Conservation (phyloP, 2,329 filamentous ascomycete genomes). For the Fusarium nurragi region DNA sequence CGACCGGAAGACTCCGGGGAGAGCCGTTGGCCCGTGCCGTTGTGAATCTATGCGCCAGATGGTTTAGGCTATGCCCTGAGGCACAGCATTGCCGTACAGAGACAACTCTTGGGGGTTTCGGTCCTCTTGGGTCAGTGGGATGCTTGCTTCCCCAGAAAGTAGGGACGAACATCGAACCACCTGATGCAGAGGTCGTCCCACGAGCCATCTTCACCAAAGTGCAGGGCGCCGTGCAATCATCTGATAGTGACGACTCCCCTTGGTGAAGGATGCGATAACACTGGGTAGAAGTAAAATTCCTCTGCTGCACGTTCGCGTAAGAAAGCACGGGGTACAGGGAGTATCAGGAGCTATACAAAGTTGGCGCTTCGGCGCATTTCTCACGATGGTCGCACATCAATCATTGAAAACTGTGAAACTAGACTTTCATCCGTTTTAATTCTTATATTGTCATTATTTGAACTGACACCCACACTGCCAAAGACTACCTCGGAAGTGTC, state of each 20-base stretch:
- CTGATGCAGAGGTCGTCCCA: slow-evolving; percentile 40
- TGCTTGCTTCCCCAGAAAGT: slow-evolving; percentile 38
- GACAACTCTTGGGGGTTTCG: slow-evolving; percentile 24
- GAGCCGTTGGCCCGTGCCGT: slow-evolving; percentile 42
- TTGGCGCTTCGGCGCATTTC: slow-evolving; percentile 14
- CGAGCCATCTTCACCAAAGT: slow-evolving; percentile 24
- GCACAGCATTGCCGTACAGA: slow-evolving; percentile 31
- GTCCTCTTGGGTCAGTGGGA: slow-evolving; percentile 21
- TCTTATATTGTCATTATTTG: slow-evolving; percentile 2
- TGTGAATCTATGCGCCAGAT: slow-evolving; percentile 9
- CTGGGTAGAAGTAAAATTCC: slow-evolving; percentile 12
- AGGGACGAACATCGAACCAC: slow-evolving; percentile 44
- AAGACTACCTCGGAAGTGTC: slow-evolving; percentile 22
- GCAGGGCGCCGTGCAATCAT: slow-evolving; percentile 32
- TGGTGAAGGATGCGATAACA: slow-evolving; percentile 14
- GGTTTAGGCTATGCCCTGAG: slow-evolving; percentile 15
- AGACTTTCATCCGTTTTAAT: slow-evolving; percentile 1
- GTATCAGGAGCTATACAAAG: slow-evolving; percentile 38
- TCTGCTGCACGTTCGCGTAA: slow-evolving; percentile 28
- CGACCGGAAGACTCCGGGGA: slow-evolving; percentile 32
- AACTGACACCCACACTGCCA: slow-evolving; percentile 12
- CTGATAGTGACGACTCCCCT: slow-evolving; percentile 36
- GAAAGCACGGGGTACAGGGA: slow-evolving; percentile 17
- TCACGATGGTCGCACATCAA: slow-evolving; percentile 20
- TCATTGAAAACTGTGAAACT: slow-evolving; percentile 29